Conservation (phyloP, 306 rosid genomes). For the Heteromeles arbutifolia region DNA sequence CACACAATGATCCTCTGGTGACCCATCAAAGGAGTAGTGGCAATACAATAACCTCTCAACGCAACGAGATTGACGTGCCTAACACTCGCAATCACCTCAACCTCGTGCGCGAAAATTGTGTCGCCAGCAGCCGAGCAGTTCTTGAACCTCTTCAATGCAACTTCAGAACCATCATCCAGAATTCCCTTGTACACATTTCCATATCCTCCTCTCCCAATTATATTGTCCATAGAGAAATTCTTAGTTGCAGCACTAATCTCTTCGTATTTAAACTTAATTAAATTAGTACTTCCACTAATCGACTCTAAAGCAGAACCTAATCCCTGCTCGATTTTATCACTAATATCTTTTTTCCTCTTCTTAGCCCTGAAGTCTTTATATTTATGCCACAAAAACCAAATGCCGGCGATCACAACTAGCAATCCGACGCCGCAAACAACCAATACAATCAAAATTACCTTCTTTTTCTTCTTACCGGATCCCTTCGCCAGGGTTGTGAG, state of each 20-base stretch:
- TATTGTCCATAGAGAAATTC: slow-evolving; percentile 59
- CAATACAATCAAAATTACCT: slow-evolving; percentile 26
- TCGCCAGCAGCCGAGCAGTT: slow-evolving; percentile 88
- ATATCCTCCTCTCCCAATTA: slow-evolving; percentile 87
- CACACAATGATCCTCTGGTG: slow-evolving; percentile 94
- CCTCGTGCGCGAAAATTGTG: slow-evolving; percentile 71
- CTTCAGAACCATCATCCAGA: slow-evolving; percentile 59
- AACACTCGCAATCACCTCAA: slow-evolving; percentile 86
- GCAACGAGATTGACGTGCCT: slow-evolving; percentile 88
- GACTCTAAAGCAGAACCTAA: slow-evolving; percentile 53
- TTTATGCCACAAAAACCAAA: slow-evolving; percentile 35
- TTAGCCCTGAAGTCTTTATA: neutral
- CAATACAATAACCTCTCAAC: slow-evolving; percentile 79
- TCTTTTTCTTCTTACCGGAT: slow-evolving; percentile 20
- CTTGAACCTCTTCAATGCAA: slow-evolving; percentile 90
- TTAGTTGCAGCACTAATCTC: slow-evolving; percentile 68
- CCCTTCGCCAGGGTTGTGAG: slow-evolving; percentile 17
- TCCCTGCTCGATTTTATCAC: slow-evolving; percentile 25
- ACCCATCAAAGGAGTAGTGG: slow-evolving; percentile 72
- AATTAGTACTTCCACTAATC: slow-evolving; percentile 57
- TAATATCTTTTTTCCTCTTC: slow-evolving; percentile 7
- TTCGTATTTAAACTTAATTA: slow-evolving; percentile 64
- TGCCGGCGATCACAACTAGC: slow-evolving; percentile 16
- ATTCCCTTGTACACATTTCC: slow-evolving; percentile 87
- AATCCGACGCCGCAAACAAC: slow-evolving; percentile 30